Conservation (phyloP, 164 flowering plant genomes). For the Sextonia rubra region DNA sequence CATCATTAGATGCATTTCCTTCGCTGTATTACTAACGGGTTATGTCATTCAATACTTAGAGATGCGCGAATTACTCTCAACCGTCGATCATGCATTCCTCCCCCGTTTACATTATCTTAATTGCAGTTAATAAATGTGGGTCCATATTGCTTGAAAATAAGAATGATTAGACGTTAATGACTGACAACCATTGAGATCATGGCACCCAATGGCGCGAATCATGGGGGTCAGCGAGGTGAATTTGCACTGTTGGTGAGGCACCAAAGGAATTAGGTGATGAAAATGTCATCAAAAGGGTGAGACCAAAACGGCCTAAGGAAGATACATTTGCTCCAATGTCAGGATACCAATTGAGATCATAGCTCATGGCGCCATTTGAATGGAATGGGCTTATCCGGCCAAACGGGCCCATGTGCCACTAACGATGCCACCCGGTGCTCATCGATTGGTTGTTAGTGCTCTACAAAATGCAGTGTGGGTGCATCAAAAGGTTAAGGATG, state of each 20-base stretch:
- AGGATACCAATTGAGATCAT: background rate
- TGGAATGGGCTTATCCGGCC: background rate
- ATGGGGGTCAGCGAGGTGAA: conserved; percentile 27
- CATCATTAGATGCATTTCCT: background rate
- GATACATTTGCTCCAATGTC: background rate
- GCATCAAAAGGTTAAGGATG: conserved; percentile 11
- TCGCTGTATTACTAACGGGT: background rate
- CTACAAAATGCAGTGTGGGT: conserved; percentile 1
- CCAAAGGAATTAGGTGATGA: conserved; percentile 16
- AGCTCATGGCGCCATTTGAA: background rate
- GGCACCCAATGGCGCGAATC: conserved; percentile 26
- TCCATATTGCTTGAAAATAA: conserved; percentile 4
- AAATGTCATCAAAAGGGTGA: conserved; percentile 12
- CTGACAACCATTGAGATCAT: conserved; percentile 23
- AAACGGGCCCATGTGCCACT: background rate
- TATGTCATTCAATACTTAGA: background rate
- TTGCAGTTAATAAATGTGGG: background rate
- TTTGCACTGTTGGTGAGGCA: conserved; percentile 43
- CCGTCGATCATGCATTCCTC: conserved; percentile 22
- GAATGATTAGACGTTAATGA: conserved; percentile 46
- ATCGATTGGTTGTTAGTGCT: conserved; percentile 14
- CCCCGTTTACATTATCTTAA: background rate
- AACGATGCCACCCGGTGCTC: conserved; percentile 18
- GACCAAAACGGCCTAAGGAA: background rate
- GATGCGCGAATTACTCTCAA: conserved; percentile 2